These are phyloP conservation scores for Mucor lusitanicus DNA, from an alignment of 371 early-diverging fungal genomes.

Conservation along the genomic window DNA sequence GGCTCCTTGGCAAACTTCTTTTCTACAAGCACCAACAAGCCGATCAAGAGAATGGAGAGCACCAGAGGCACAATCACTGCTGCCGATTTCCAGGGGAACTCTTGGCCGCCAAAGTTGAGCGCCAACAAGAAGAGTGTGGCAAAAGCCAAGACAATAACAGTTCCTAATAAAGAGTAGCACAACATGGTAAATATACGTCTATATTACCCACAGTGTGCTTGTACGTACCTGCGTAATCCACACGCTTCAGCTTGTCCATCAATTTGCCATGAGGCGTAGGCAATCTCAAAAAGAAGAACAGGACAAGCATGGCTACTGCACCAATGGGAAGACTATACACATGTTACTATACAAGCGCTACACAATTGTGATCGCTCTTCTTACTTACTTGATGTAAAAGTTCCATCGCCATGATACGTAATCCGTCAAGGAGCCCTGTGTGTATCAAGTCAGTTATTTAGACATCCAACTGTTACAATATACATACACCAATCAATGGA, in stretches of 20 bases:
- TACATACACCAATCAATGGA: conserved; percentile 46
- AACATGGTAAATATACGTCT: not conserved
- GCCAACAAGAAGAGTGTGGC: conserved; percentile 47
- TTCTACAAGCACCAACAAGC: conserved; percentile 49
- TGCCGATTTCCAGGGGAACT: conserved; percentile 64
- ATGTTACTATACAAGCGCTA: not conserved
- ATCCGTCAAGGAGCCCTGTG: conserved; percentile 39
- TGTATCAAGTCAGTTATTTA: not conserved
- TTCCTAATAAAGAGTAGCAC: conserved; percentile 7
- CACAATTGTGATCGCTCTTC: conserved; percentile 2
- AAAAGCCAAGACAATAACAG: conserved; percentile 39
- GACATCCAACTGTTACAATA: not conserved
- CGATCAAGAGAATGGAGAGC: conserved; percentile 45
- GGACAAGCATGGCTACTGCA: conserved; percentile 37
- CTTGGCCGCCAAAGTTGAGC: conserved; percentile 53
- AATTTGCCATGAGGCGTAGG: conserved; percentile 32
- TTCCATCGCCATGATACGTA: conserved; percentile 42
- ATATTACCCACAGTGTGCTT: not conserved
- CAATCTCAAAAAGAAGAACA: conserved; percentile 31
- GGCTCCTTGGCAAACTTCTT: conserved; percentile 55
- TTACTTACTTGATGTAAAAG: conserved; percentile 50
- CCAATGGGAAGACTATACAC: conserved; percentile 47
- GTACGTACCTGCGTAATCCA: conserved; percentile 39
- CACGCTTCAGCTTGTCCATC: conserved; percentile 39
- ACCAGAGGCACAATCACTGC: conserved; percentile 63